Base-by-base conservation (phyloP, 1,139 yeast species). In the Nadsonia starkeyi-henricii region DNA sequence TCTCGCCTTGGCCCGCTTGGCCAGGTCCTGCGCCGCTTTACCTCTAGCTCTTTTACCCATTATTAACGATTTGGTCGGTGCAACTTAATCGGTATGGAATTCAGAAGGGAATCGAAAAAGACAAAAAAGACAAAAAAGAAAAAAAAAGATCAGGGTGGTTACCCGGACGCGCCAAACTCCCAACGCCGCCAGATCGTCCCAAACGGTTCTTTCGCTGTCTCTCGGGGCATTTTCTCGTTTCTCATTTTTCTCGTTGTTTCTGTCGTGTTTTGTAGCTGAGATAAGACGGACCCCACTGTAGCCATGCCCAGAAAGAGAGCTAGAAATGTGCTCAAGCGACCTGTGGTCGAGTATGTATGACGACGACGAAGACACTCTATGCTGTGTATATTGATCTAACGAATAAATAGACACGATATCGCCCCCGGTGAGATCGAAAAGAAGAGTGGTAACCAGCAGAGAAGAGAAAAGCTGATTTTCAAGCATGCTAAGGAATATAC, bases 21-120 rank as follows among this genome's bases (percentile, higher is more conserved):
- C 56, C 30, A 58, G 48, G 48, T 51, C 49, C 44, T 53, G 49
- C 26, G 54, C 59, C 45, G 50, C 47, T 47, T 55, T 56, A 39
- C 63, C 62, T 51, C 64, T 52, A 17, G 60, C 51, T 46, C 64
- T 47, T 50, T 62, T 62, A 2, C 54, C 59, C 66, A 62, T 62
- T 43, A 15, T 43, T 23, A n/a, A n/a, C n/a, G n/a, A n/a, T n/a
- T n/a, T n/a, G n/a, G n/a, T n/a, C n/a, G n/a, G n/a, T n/a, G n/a
- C n/a, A n/a, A n/a, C n/a, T n/a, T n/a, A n/a, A n/a, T n/a, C n/a
- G n/a, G 28, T 23, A 23, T 23, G 28, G 28, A 33, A 33, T n/a
- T n/a, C n/a, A n/a, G n/a, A n/a, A n/a, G n/a, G 15, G 12, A 33
- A 33, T 7, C 39, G 39, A 33, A 33, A 28, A 20, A n/a, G 26